Evolutionary conservation across 192 early-diverging fungal genomes (phyloP).

Genomic region (Rhizophagus sp.): DNA sequence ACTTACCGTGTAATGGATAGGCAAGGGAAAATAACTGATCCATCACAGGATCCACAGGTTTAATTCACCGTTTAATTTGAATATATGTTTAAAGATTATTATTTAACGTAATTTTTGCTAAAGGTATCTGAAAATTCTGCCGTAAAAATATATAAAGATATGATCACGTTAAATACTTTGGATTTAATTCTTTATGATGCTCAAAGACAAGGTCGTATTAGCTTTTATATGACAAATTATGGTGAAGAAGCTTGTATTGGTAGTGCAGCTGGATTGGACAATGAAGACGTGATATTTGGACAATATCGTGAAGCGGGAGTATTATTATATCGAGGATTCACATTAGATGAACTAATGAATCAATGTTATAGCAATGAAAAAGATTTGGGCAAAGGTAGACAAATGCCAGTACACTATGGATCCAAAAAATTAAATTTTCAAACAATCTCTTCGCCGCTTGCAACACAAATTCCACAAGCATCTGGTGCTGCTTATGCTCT

Average conservation of each 20-base stretch:
- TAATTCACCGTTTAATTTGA: slow-evolving; percentile 1
- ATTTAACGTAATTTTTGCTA: slow-evolving; percentile 21
- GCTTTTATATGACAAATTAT: slow-evolving; percentile 99
- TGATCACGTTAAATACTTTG: slow-evolving; percentile 89
- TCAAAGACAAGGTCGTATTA: slow-evolving; percentile 96
- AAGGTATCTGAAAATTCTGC: slow-evolving; percentile 76
- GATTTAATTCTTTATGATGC: slow-evolving; percentile 97
- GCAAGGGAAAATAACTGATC: slow-evolving; percentile 74
- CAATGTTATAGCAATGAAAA: slow-evolving; percentile 92
- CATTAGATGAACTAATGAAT: slow-evolving; percentile 92
- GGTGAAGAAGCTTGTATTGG: slow-evolving; percentile 97
- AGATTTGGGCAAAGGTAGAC: slow-evolving; percentile 92
- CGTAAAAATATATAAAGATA: slow-evolving; percentile 84
- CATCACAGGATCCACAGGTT: slow-evolving; percentile 67
- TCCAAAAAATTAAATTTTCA: slow-evolving; percentile 84
- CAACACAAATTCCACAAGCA: slow-evolving; percentile 98
- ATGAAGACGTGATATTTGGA: slow-evolving; percentile 93
- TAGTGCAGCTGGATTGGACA: slow-evolving; percentile 81
- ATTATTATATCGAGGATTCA: slow-evolving; percentile 93
- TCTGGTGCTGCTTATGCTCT: slow-evolving; percentile 93
- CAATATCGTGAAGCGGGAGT: slow-evolving; percentile 96
- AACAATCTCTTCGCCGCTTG: slow-evolving; percentile 95
- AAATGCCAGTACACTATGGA: slow-evolving; percentile 99
- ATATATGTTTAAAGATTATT: neutral
- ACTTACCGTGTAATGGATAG: slow-evolving; percentile 95